These are phyloP conservation scores for Sordariomycetes sp. DNA, from an alignment of 2,329 filamentous ascomycete genomes.

Conservation along the genomic window DNA sequence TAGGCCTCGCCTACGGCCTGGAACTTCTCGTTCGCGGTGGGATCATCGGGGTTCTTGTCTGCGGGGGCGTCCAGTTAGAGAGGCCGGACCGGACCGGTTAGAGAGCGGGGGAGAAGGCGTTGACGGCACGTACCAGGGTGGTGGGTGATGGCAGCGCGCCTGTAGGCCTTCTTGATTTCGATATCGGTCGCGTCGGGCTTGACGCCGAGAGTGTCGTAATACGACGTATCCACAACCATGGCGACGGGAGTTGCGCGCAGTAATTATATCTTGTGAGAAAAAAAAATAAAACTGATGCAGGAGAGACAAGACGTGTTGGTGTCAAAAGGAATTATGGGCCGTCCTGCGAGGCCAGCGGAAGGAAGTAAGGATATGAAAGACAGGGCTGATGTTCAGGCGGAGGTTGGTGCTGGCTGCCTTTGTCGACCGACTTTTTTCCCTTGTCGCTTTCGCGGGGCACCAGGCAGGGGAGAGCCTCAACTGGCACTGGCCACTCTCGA, in stretches of 20 bases:
- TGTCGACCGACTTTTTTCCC: not conserved
- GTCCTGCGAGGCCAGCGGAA: not conserved
- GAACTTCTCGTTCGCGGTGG: constrained; percentile 87
- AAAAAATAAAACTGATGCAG: not conserved
- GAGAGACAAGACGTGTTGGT: not conserved
- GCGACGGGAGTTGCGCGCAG: constrained; percentile 1
- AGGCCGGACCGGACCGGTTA: not conserved
- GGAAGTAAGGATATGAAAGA: not conserved
- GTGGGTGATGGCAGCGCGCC: constrained; percentile 87
- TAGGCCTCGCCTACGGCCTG: constrained; percentile 72
- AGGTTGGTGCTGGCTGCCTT: not conserved
- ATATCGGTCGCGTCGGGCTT: constrained; percentile 76
- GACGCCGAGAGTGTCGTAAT: constrained; percentile 82
- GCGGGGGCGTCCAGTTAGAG: constrained; percentile 7
- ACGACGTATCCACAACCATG: constrained; percentile 83
- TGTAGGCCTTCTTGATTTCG: constrained; percentile 95
- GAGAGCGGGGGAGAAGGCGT: not conserved
- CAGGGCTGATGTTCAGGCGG: not conserved
- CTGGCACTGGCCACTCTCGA: not conserved
- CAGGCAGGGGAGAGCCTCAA: not conserved
- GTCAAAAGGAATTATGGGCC: not conserved
- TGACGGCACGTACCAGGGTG: constrained; percentile 56
- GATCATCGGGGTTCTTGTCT: constrained; percentile 98
- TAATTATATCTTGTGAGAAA: not conserved
- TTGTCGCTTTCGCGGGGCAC: not conserved